Evolutionary conservation across 2,329 filamentous ascomycete species (phyloP), one percentile per base, ranked within the genome.

Genomic region (Talaromyces sp.): DNA sequence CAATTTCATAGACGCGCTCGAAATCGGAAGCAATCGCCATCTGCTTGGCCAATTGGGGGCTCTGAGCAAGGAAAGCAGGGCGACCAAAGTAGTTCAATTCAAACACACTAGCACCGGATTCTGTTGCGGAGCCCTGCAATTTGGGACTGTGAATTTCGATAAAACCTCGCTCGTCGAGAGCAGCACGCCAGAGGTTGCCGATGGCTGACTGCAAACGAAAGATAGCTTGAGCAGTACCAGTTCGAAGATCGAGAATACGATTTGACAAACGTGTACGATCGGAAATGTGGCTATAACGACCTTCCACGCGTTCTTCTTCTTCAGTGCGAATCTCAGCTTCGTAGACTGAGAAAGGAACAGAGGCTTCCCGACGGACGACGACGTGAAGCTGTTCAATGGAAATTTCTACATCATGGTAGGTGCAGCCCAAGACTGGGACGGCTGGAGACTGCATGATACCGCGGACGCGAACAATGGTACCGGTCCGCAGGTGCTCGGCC

Each of bases 61-160:
- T 96, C 79, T 97, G 93, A 0, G 93, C 93, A 14, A 97, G 81
- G 81, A 95, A 97, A 3, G 93, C 93, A 22, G 87, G 87, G 61
- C 93, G 88, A 35, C 89, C 91, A 79, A 97, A 97, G 80, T 97
- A 97, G 73, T 95, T 91, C 58, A 96, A 87, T 75, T 91, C 89
- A 83, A 97, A 97, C 5, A 97, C 93, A 68, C 92, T 92, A 14
- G 93, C 89, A 56, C 93, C 93, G 56, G 91, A 96, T 77, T 97
- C 93, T 0, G 93, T 96, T 1, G 93, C 93, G 13, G 90, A 89
- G 1, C 92, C 91, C 81, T 96, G 92, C 50, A 97, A 82, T 79
- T 97, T 97, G 2, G 93, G 93, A 0, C 92, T 96, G 75, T 97
- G 92, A 66, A 97, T 97, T 78, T 97, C 93, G 66, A 96, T 89